Conservation (phyloP, 1,139 yeast genomes). For the Saccharomyces hybrid region DNA sequence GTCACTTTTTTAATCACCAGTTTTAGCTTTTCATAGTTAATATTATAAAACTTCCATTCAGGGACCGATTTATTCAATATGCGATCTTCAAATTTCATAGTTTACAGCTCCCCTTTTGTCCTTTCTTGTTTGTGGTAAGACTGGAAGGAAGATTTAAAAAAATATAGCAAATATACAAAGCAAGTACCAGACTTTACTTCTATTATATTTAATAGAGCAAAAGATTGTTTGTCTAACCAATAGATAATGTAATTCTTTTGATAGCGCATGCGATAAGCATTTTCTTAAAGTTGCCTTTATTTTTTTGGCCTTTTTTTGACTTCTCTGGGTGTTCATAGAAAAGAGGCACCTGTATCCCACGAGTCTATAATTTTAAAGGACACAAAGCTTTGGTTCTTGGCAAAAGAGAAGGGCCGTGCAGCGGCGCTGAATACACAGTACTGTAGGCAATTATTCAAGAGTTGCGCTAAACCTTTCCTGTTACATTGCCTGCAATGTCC, state of each 20-base stretch:
- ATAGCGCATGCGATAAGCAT: not conserved
- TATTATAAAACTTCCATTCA: conserved; percentile 78
- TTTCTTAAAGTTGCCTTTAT: not conserved
- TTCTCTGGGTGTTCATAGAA: not conserved
- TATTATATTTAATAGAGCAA: not conserved
- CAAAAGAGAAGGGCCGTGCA: too few relatives aligned
- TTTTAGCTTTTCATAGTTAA: conserved; percentile 75
- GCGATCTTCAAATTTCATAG: conserved; percentile 82
- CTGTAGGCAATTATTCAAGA: too few relatives aligned
- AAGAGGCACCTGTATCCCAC: not conserved
- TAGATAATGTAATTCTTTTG: not conserved
- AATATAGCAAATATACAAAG: not conserved
- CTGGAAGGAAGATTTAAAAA: not conserved
- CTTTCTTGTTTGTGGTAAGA: not conserved
- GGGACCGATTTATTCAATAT: conserved; percentile 69
- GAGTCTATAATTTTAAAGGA: not conserved
- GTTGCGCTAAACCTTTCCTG: too few relatives aligned
- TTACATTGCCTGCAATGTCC: too few relatives aligned
- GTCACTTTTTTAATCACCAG: conserved; percentile 49
- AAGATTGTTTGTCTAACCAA: not conserved
- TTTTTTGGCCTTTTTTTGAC: not conserved
- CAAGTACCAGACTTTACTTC: not conserved
- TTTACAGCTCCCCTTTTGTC: not conserved
- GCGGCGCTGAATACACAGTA: too few relatives aligned
- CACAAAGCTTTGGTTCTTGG: not conserved